Percentiles rank a stretch among this genome's conserved stretches.
phyloP scores from a whole-genome alignment of 176 grass and related monocot species.

The Guadua angustifolia region DNA sequence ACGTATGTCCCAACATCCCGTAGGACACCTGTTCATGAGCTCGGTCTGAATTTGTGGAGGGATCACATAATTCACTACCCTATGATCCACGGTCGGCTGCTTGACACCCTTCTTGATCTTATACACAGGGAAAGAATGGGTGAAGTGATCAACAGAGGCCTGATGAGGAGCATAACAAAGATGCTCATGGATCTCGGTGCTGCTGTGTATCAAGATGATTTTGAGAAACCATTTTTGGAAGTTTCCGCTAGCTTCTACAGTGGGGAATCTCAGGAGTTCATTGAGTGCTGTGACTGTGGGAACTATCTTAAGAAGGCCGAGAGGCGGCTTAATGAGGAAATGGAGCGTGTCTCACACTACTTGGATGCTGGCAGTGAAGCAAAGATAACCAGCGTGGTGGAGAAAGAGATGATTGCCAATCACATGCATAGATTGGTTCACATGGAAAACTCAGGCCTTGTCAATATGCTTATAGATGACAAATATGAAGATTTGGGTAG shows the following conservation, averaged over 20 bases:
- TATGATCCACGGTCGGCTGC: conserved; percentile 70
- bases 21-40: conserved; percentile 88
- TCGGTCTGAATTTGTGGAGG: conserved; percentile 89
- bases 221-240: conserved; percentile 86
- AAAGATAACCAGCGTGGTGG: conserved; percentile 92
- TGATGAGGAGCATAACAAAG: conserved; percentile 89
- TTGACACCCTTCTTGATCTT: conserved; percentile 84
- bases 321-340: conserved; percentile 93
- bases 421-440: conserved; percentile 93
- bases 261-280: conserved; percentile 80
- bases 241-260: conserved; percentile 86
- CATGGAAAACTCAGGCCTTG: conserved; percentile 93
- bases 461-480: conserved; percentile 93
- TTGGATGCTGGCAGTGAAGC: conserved; percentile 79
- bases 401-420: conserved; percentile 96
- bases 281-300: conserved; percentile 89
- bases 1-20: conserved; percentile 61
- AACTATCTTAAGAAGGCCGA: conserved; percentile 88
- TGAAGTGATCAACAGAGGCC: conserved; percentile 84
- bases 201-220: conserved; percentile 91
- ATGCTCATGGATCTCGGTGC: conserved; percentile 96
- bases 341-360: conserved; percentile 92
- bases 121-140: conserved; percentile 79
- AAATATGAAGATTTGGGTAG: conserved; percentile 76
- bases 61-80: conserved; percentile 79